Conservation (phyloP, 495 filamentous ascomycete genomes). For the Talaromyces liani region DNA sequence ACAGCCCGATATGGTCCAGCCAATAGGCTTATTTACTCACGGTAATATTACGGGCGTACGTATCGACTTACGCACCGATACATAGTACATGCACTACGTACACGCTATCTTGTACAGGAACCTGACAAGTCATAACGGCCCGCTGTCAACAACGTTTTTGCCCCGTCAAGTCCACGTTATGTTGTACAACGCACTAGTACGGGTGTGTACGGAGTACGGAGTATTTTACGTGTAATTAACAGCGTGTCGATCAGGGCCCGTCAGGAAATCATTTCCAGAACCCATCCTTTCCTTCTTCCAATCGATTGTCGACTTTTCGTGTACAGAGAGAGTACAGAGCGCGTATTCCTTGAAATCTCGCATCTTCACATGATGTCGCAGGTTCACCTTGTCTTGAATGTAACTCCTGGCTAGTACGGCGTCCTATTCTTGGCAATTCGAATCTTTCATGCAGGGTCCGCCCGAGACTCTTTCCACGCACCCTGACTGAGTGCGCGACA, state of each 20-base stretch:
- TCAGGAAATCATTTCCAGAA: constrained; percentile 1
- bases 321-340: neutral
- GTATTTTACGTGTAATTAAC: neutral
- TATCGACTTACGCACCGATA: neutral
- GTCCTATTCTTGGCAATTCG: neutral
- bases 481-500: neutral
- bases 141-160: constrained; percentile 9
- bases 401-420: neutral
- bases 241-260: neutral
- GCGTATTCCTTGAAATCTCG: neutral
- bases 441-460: constrained; percentile 3
- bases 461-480: constrained; percentile 5
- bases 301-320: neutral
- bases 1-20: neutral
- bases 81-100: neutral
- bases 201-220: neutral
- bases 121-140: constrained; percentile 1
- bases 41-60: neutral
- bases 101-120: neutral
- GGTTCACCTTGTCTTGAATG: neutral
- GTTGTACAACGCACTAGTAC: neutral
- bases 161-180: neutral
- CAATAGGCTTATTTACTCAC: neutral
- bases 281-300: neutral
- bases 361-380: neutral